These are phyloP conservation scores for Albizia julibrissin DNA, from an alignment of 306 rosid genomes.

Conservation along the genomic window DNA sequence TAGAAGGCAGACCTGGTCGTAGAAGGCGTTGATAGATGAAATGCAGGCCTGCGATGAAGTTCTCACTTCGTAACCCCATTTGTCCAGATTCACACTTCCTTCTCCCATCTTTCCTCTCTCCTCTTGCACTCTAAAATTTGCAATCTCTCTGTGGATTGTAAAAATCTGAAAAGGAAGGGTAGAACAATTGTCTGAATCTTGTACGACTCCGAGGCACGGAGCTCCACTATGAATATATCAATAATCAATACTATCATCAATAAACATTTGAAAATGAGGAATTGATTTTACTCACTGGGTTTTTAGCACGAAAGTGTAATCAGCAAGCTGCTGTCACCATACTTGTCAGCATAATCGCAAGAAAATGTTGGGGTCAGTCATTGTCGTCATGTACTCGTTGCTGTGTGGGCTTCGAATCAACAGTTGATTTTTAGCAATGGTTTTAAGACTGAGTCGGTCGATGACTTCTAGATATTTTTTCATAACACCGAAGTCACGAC, in stretches of 20 bases:
- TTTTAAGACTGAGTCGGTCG: not conserved
- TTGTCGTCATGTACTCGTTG: not conserved
- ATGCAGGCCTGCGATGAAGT: constrained; percentile 76
- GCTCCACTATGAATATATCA: not conserved
- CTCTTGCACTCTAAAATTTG: not conserved
- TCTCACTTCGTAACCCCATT: constrained; percentile 72
- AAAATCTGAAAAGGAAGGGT: not conserved
- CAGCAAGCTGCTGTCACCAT: not conserved
- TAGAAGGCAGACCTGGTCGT: constrained; percentile 62
- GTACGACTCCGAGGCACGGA: not conserved
- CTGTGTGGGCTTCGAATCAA: not conserved
- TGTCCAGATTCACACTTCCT: constrained; percentile 43
- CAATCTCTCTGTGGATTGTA: not conserved
- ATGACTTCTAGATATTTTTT: not conserved
- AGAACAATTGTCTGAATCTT: not conserved
- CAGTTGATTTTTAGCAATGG: not conserved
- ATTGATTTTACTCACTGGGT: not conserved
- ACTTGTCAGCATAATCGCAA: not conserved
- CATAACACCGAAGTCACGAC: too few relatives aligned
- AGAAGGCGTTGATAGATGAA: constrained; percentile 71
- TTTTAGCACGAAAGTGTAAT: not conserved
- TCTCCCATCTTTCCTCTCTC: constrained; percentile 52
- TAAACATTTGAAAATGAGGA: not conserved
- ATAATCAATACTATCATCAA: not conserved
- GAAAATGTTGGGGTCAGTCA: not conserved